Base-by-base conservation (phyloP, 768 basidiomycete genomes). In the Favolaschia claudopus region DNA sequence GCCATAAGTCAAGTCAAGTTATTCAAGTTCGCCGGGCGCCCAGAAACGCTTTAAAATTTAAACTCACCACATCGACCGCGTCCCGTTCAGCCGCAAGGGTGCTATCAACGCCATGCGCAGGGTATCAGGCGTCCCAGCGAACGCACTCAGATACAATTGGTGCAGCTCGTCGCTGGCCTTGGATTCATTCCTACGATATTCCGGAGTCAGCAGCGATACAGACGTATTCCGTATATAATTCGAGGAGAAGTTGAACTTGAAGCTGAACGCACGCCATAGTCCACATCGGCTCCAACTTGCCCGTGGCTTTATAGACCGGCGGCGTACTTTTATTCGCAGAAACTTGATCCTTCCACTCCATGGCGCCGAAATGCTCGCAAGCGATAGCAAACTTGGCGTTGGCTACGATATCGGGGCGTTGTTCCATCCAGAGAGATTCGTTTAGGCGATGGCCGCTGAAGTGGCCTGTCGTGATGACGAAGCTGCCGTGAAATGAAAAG, bases 391-490 rank as follows among this genome's bases (percentile, higher is more conserved):
- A 63, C 33, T 68, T 69, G 7, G 72, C 71, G 43, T 67, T 71
- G 1, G 49, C 50, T 17, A 70, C 56, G 45, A 74, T 62, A 15
- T 67, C 62, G 4, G 70, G 67, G 14, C 66, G 53, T 38, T 69
- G 60, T 6, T 49, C 40, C 72, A 74, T 72, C 72, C 72, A 74
- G 24, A 59, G 31, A 2, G 69, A 67, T 59, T 73, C 72, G 40
- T 71, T 63, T 10, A 73, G 58, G 28, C 70, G 70, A 4, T 68
- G 65, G 2, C 72, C 72, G 5, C 70, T 71, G 62, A 74, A 68
- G 34, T 74, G 72, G 24, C 72, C 72, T 46, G 72, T 74, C 15
- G 72, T 74, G 28, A 74, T 66, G 5, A 74, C 72, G 53, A 74
- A 68, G 39, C 72, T 63, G 24, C 33, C 7, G n/a, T 9, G 32